These are phyloP conservation scores for Capsicum pubescens DNA, from an alignment of 257 asterid genomes.

Conservation along the genomic window DNA sequence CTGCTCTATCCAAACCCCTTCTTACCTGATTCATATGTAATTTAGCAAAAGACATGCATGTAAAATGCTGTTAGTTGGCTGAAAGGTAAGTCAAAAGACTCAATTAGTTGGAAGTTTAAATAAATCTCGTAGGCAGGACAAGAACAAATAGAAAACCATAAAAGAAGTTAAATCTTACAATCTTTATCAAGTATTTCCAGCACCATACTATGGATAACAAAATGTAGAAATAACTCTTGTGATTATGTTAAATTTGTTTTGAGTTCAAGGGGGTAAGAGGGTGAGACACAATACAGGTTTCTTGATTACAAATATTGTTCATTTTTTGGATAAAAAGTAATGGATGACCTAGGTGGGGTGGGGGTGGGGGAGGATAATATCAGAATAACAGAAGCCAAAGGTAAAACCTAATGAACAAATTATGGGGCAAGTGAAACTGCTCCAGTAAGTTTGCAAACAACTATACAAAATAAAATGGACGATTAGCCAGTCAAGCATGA, in stretches of 20 bases:
- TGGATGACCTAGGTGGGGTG: neutral
- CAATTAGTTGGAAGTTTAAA: neutral
- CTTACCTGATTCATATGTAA: constrained; percentile 65
- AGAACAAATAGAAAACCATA: neutral
- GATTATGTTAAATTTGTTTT: neutral
- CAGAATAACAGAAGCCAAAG: neutral
- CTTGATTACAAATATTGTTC: neutral
- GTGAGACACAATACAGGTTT: neutral
- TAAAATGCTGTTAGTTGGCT: neutral
- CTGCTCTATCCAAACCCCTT: constrained; percentile 94
- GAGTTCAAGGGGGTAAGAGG: neutral
- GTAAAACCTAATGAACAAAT: neutral
- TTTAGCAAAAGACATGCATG: constrained; percentile 12
- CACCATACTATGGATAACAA: neutral
- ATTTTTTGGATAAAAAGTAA: neutral
- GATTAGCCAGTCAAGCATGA: neutral
- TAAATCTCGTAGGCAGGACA: constrained; percentile 12
- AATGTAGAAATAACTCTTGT: neutral
- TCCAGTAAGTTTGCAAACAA: constrained; percentile 7
- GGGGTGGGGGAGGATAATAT: neutral
- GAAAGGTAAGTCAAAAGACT: neutral
- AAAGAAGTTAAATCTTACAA: neutral
- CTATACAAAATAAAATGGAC: neutral
- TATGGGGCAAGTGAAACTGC: neutral
- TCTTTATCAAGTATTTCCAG: constrained; percentile 17